These are phyloP conservation scores for Corymbia maculata DNA, from an alignment of 345 rosid species.

Conservation along the genomic window DNA sequence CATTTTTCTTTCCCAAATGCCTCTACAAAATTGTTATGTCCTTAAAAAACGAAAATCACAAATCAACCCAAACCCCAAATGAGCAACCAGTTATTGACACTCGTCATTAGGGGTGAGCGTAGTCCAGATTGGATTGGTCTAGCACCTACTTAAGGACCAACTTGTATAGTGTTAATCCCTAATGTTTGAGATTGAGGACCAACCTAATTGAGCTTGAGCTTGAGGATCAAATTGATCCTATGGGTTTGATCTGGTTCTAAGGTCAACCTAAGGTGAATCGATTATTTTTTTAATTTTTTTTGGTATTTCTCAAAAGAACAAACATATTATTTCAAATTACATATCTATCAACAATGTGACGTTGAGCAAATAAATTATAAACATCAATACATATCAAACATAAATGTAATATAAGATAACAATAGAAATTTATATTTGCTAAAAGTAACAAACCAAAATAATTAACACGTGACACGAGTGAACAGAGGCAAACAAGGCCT, in stretches of 20 bases:
- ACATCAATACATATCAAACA: not conserved
- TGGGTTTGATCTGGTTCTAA: too few species aligned
- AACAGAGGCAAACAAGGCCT: too few species aligned
- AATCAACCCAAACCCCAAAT: not conserved
- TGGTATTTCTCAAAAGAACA: too few species aligned
- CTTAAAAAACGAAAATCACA: not conserved
- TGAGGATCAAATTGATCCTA: too few species aligned
- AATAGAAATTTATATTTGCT: too few species aligned
- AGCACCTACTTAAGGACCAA: accelerated
- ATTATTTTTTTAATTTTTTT: too few species aligned
- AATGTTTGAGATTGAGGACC: not conserved
- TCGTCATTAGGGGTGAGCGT: not conserved
- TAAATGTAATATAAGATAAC: not conserved
- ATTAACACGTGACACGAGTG: too few species aligned
- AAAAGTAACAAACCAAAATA: too few species aligned
- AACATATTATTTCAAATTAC: too few species aligned
- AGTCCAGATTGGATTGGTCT: accelerated
- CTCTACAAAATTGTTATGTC: not conserved
- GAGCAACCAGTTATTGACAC: not conserved
- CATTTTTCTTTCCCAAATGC: not conserved
- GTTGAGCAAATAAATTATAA: too few species aligned
- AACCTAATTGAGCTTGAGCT: accelerated
- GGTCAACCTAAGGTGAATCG: accelerated
- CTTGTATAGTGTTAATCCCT: accelerated
- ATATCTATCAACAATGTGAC: accelerated